A percentile compares a stretch with the other conserved stretches of the same genome.
Conservation (phyloP, 352 stramenopile species). For the Phytopythium kandeliae region DNA sequence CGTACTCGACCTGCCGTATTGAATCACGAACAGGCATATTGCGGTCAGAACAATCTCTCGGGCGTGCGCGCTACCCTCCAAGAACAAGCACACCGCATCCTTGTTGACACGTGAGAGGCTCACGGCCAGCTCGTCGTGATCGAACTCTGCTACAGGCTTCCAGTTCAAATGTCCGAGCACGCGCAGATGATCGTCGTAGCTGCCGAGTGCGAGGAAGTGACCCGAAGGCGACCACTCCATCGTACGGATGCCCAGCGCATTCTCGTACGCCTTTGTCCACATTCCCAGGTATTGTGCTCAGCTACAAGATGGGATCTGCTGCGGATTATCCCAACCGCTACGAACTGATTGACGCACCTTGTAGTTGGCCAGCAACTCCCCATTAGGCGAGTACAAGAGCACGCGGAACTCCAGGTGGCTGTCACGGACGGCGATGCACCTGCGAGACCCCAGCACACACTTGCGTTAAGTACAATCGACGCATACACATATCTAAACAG, state of each 20-base stretch:
- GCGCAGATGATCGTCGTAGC: conserved; percentile 73
- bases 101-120: conserved; percentile 38
- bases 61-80: not conserved
- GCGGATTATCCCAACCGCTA: no score
- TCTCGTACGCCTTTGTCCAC: conserved; percentile 56
- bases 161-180: conserved; percentile 75
- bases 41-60: not conserved
- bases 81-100: conserved; percentile 22
- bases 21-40: not conserved
- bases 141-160: conserved; percentile 67
- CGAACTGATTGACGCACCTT: no score
- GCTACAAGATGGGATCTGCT: no score
- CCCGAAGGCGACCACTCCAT: conserved; percentile 77
- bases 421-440: conserved; percentile 63
- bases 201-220: conserved; percentile 73
- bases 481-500: no score
- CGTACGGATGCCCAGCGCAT: conserved; percentile 61
- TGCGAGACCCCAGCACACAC: no score
- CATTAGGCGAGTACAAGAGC: conserved; percentile 63
- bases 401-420: conserved; percentile 71
- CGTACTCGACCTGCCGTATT: conserved; percentile 49
- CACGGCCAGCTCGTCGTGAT: conserved; percentile 54
- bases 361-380: conserved; percentile 57
- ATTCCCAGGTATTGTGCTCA: not conserved
- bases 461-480: no score